phyloP scores from a whole-genome alignment of 106 monocot species.

The Dioscorea alata region DNA sequence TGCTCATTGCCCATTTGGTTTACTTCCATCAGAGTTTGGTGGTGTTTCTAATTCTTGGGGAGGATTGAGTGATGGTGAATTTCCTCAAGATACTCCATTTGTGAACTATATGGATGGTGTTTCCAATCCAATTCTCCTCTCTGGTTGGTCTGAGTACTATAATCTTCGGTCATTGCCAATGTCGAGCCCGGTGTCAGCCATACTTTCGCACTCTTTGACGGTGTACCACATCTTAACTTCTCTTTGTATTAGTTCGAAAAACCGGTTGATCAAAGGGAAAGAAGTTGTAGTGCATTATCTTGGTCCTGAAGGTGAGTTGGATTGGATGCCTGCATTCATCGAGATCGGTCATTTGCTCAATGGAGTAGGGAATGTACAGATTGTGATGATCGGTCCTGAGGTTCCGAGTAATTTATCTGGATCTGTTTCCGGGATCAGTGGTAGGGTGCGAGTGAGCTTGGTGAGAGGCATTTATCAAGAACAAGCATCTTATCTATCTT shows the following conservation, averaged over 20 bases:
- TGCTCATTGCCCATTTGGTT: conserved; percentile 37
- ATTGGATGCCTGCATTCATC: conserved; percentile 38
- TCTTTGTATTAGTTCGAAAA: conserved; percentile 35
- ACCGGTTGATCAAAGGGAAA: conserved; percentile 35
- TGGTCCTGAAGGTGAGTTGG: conserved; percentile 49
- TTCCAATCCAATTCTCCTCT: conserved; percentile 24
- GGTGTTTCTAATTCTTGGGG: conserved; percentile 31
- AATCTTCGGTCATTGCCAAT: conserved; percentile 22
- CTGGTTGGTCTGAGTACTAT: conserved; percentile 40
- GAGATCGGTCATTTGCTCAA: conserved; percentile 45
- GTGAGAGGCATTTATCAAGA: conserved; percentile 54
- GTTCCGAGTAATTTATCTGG: conserved; percentile 36
- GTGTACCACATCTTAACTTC: conserved; percentile 43
- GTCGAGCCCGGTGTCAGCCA: conserved; percentile 33
- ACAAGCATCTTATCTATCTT: conserved; percentile 18
- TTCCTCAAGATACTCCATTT: conserved; percentile 23
- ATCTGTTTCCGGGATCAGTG: conserved; percentile 10
- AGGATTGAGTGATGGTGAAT: conserved; percentile 25
- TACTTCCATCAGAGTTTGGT: conserved; percentile 19
- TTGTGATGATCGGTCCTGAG: conserved; percentile 48
- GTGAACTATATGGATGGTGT: conserved; percentile 13
- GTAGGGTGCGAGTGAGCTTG: conserved; percentile 31
- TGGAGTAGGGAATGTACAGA: conserved; percentile 34
- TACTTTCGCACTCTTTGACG: conserved; percentile 42
- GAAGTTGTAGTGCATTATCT: conserved; percentile 56